A percentile compares a stretch with the other conserved stretches of the same genome.
Conservation (phyloP, 108 stramenopile genomes). For the Aureococcus anophagefferens region DNA sequence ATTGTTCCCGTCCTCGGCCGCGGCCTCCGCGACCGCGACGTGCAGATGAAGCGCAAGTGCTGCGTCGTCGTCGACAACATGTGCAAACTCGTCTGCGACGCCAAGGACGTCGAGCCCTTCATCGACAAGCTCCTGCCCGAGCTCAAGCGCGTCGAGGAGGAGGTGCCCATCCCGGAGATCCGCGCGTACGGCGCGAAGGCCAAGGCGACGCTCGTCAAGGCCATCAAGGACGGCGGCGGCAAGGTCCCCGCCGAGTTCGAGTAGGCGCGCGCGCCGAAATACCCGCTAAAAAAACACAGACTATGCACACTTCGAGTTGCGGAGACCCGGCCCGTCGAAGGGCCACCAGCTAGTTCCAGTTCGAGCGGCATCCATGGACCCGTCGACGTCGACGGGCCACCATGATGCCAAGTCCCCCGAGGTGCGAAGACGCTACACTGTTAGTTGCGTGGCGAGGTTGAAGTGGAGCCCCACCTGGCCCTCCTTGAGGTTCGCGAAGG, state of each 20-base stretch:
- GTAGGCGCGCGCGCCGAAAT: not conserved
- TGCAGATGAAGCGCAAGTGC: constrained; percentile 76
- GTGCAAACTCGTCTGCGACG: constrained; percentile 82
- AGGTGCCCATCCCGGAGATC: constrained; percentile 92
- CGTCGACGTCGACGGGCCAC: too few species aligned
- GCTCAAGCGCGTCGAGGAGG: constrained; percentile 76
- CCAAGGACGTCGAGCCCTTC: constrained; percentile 85
- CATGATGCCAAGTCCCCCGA: too few species aligned
- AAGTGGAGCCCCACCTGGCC: too few species aligned
- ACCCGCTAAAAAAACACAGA: too few species aligned
- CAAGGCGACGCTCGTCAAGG: constrained; percentile 60
- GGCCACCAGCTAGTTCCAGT: too few species aligned
- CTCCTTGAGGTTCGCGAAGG: too few species aligned
- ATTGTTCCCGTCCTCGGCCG: constrained; percentile 85
- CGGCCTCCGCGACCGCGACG: constrained; percentile 79
- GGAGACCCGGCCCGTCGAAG: too few species aligned
- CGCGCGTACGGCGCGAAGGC: constrained; percentile 82
- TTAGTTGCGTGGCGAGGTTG: too few species aligned
- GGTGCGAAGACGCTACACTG: too few species aligned
- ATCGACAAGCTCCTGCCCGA: constrained; percentile 83
- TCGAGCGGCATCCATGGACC: too few species aligned
- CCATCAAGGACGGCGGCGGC: constrained; percentile 13
- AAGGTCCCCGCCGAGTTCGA: not conserved
- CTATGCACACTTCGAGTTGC: too few species aligned
- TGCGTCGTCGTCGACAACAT: constrained; percentile 94